A percentile compares a stretch with the other conserved stretches of the same genome.
These are phyloP conservation scores for Citrus sp. DNA, from an alignment of 345 rosid species.

Conservation along the genomic window DNA sequence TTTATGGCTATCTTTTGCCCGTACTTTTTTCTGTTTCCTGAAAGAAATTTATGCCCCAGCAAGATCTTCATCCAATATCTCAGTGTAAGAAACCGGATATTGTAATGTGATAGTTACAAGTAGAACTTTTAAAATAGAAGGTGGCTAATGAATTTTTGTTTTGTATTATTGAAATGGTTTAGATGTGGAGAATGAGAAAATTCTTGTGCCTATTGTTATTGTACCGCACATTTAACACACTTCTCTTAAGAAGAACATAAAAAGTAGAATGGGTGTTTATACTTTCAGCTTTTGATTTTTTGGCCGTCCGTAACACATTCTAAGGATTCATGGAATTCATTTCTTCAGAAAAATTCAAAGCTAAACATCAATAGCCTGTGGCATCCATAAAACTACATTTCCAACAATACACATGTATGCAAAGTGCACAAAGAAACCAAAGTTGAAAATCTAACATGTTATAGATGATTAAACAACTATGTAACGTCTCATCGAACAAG, in stretches of 20 bases:
- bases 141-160: not conserved
- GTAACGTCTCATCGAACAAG: not conserved
- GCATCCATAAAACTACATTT: not conserved
- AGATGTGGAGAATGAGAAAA: not conserved
- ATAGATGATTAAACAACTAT: not conserved
- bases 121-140: not conserved
- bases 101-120: not conserved
- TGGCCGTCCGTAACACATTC: not conserved
- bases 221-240: not conserved
- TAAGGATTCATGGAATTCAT: not conserved
- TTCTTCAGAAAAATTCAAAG: not conserved
- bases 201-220: not conserved
- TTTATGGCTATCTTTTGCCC: conserved; percentile 23
- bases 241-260: not conserved
- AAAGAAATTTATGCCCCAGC: not conserved
- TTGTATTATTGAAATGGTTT: not conserved
- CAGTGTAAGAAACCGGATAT: not conserved
- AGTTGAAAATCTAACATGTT: too few relatives aligned
- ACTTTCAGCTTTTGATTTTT: not conserved
- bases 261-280: too few relatives aligned
- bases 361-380: not conserved
- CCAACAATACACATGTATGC: not conserved
- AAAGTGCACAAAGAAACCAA: not conserved
- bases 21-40: not conserved
- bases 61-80: not conserved